These are phyloP conservation scores for Galerina marginata DNA, from an alignment of 768 basidiomycete species.

Conservation along the genomic window DNA sequence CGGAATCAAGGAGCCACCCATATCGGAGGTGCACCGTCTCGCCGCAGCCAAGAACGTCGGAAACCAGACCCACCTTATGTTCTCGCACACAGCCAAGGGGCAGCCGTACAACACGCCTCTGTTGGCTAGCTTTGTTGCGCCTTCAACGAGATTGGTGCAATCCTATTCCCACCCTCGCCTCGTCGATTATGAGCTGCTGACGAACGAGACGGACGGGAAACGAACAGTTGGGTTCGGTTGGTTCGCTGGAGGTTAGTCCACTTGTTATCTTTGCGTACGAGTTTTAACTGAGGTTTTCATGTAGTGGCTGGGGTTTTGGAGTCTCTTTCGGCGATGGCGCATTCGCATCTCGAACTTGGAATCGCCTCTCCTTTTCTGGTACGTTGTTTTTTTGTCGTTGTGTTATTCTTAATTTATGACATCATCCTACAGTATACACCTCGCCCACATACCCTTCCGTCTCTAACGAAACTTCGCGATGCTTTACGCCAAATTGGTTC, in stretches of 20 bases:
- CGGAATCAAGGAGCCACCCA: slow-evolving; percentile 89
- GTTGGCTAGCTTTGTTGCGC: slow-evolving; percentile 63
- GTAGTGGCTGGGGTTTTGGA: slow-evolving; percentile 86
- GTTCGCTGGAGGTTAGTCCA: slow-evolving; percentile 82
- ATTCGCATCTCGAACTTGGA: slow-evolving; percentile 78
- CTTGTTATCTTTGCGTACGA: neutral
- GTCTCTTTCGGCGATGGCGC: slow-evolving; percentile 78
- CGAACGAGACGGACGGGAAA: slow-evolving; percentile 56
- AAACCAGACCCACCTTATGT: slow-evolving; percentile 78
- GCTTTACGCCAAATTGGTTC: slow-evolving; percentile 63
- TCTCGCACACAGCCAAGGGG: slow-evolving; percentile 90
- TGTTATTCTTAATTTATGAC: neutral
- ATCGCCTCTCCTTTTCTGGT: slow-evolving; percentile 86
- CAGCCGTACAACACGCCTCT: slow-evolving; percentile 87
- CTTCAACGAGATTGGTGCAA: neutral
- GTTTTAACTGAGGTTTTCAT: neutral
- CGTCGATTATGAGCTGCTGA: slow-evolving; percentile 88
- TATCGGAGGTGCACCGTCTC: slow-evolving; percentile 59
- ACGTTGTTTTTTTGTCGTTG: slow-evolving; percentile 28
- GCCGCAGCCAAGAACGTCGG: slow-evolving; percentile 27
- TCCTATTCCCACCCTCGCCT: slow-evolving; percentile 49
- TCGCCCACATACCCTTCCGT: slow-evolving; percentile 76
- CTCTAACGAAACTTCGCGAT: slow-evolving; percentile 55
- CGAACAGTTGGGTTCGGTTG: slow-evolving; percentile 90
- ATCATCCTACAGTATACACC: slow-evolving; percentile 63